These are phyloP conservation scores for Xylariaceae sp. DNA, from an alignment of 2,329 filamentous ascomycete genomes.

Conservation along the genomic window DNA sequence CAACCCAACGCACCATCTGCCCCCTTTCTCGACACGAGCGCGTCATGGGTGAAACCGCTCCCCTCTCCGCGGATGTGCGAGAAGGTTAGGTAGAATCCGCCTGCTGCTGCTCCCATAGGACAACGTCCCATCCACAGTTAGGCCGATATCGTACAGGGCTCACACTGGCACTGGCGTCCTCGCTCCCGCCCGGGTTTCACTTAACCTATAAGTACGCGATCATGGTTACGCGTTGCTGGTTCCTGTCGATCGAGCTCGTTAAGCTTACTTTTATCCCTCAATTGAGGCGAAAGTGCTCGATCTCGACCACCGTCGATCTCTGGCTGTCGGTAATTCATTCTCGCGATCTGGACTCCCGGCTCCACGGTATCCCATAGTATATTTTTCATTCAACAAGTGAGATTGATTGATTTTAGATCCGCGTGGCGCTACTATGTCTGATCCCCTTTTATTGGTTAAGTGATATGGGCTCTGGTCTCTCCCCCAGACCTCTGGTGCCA, in stretches of 20 bases:
- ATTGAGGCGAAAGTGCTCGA: background rate
- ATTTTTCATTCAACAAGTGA: background rate
- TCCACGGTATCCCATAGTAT: background rate
- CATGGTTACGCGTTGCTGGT: background rate
- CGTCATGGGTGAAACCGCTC: background rate
- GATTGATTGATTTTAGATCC: background rate
- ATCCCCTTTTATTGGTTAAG: background rate
- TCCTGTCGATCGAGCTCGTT: background rate
- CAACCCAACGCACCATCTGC: background rate
- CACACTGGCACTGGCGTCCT: background rate
- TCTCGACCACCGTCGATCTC: background rate
- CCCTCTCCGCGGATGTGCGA: background rate
- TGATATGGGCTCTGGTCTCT: background rate
- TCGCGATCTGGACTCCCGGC: background rate
- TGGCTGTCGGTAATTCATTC: background rate
- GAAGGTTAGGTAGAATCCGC: background rate
- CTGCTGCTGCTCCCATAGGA: background rate
- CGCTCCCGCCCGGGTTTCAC: background rate
- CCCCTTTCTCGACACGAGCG: background rate
- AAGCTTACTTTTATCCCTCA: background rate
- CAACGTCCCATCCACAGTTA: background rate
- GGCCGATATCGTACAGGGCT: background rate
- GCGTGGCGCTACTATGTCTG: background rate
- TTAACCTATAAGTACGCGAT: background rate
- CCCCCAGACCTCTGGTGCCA: background rate